Conservation (phyloP, 2,329 filamentous ascomycete genomes). For the Verticillium longisporum region DNA sequence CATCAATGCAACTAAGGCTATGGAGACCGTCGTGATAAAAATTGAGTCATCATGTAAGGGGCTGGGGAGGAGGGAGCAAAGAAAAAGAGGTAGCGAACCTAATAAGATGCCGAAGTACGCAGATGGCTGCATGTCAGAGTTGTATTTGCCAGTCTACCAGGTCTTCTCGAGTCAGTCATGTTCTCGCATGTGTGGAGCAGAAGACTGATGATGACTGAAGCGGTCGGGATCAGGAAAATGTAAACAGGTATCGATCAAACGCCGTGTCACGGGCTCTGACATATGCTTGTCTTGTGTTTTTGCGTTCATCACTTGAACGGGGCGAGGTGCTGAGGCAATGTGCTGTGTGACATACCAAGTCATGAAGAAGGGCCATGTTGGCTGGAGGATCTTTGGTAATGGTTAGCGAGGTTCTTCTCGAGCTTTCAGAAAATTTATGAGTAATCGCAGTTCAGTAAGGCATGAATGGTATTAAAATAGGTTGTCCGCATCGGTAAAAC, state of each 20-base stretch:
- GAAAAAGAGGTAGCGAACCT: background rate
- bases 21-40: conserved; percentile 15
- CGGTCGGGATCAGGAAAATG: conserved; percentile 1
- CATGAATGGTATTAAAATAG: conserved; percentile 53
- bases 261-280: conserved; percentile 15
- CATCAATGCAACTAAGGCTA: conserved; percentile 14
- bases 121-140: background rate
- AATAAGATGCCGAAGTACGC: background rate
- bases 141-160: background rate
- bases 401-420: conserved; percentile 8
- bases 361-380: background rate
- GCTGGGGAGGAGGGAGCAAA: background rate
- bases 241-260: background rate
- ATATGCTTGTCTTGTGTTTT: conserved; percentile 16
- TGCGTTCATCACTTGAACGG: conserved; percentile 13
- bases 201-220: background rate
- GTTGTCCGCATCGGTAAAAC: conserved; percentile 55
- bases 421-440: background rate
- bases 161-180: background rate
- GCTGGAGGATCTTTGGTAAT: conserved; percentile 11
- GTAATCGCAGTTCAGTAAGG: conserved; percentile 32
- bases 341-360: background rate
- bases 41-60: conserved; percentile 12
- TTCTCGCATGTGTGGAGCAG: background rate
- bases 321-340: conserved; percentile 2